Base-by-base conservation (phyloP, 805 yeast species). In the Kodamaea neixiangensis region DNA sequence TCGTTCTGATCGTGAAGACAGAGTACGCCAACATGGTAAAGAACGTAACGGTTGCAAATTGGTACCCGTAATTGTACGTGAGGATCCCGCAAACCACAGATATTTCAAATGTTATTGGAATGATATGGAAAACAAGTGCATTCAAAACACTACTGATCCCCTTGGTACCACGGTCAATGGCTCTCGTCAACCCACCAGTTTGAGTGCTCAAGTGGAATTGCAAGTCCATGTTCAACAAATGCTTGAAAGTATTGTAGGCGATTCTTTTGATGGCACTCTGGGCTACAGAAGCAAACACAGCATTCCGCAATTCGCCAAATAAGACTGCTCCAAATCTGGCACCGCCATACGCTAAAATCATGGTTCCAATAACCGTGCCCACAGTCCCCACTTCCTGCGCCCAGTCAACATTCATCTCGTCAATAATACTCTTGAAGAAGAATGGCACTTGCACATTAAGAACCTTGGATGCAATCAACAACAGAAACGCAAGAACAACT, bases 61-160 rank as follows among this genome's bases (percentile, higher is more conserved):
- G 77, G 1, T 81, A 68, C 20, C 99, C 99, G 65, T 90, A 94
- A 66, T 93, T 93, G 66, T 92, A 93, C 13, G 97, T 90, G 58
- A 94, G 74, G 41, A 94, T 87, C 50, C 97, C 97, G 65, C 97
- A 89, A 10, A 94, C 99, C 49, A 94, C 86, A 2, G 88, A 79
- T 48, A 94, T 94, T 66, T 94, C 99, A 64, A 94, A 87, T 2
- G 96, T 79, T 38, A 93, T 87, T 7, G 99, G 99, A 31, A 93
- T 75, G 34, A 94, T 92, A 66, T 94, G 98, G 74, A 94, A 93
- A n/a, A 94, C 97, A 96, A 93, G 89, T 2, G 98, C 97, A 34
- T 89, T 83, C 44, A 94, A 73, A 4, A 94, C 97, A 60, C 88
- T 92, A 10, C 96, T 86, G 48, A 94, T 93, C 73, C 99, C 99